These are phyloP conservation scores for Apiospora saccharicola DNA, from an alignment of 2,329 filamentous ascomycete genomes.

Conservation along the genomic window DNA sequence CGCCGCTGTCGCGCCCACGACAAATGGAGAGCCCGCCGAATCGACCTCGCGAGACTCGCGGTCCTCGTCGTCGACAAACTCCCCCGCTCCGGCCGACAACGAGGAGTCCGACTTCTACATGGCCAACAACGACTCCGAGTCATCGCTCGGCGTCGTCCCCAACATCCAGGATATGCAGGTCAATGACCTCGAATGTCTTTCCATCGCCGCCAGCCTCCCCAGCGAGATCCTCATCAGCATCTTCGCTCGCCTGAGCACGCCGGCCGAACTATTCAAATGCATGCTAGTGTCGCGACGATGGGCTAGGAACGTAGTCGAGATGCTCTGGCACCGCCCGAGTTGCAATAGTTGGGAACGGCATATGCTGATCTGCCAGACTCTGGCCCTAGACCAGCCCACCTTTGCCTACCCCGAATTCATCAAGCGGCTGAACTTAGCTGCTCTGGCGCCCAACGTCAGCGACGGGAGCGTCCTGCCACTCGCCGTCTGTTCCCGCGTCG, in stretches of 20 bases:
- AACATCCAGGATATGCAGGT: constrained; percentile 78
- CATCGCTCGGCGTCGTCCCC: constrained; percentile 79
- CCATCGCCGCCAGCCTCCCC: constrained; percentile 85
- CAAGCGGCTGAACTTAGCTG: constrained; percentile 88
- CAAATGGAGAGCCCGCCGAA: constrained; percentile 34
- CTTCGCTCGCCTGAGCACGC: constrained; percentile 81
- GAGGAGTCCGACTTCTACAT: constrained; percentile 95
- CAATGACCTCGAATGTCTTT: constrained; percentile 69
- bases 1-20: neutral
- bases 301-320: constrained; percentile 90
- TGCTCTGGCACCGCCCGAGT: constrained; percentile 92
- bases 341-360: constrained; percentile 89
- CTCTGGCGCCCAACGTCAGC: constrained; percentile 76
- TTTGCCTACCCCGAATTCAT: constrained; percentile 92
- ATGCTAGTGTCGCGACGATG: constrained; percentile 95
- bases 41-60: constrained; percentile 59
- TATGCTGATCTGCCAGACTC: constrained; percentile 79
- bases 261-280: constrained; percentile 81
- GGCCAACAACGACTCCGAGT: constrained; percentile 89
- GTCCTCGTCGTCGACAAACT: constrained; percentile 75
- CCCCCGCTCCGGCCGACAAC: constrained; percentile 78
- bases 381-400: constrained; percentile 75
- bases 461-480: constrained; percentile 89
- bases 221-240: constrained; percentile 95
- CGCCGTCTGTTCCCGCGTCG: constrained; percentile 85